A percentile compares a stretch with the other conserved stretches of the same genome.
Conservation (phyloP, 140 eudicot species). For the Eryngium alpinum region DNA sequence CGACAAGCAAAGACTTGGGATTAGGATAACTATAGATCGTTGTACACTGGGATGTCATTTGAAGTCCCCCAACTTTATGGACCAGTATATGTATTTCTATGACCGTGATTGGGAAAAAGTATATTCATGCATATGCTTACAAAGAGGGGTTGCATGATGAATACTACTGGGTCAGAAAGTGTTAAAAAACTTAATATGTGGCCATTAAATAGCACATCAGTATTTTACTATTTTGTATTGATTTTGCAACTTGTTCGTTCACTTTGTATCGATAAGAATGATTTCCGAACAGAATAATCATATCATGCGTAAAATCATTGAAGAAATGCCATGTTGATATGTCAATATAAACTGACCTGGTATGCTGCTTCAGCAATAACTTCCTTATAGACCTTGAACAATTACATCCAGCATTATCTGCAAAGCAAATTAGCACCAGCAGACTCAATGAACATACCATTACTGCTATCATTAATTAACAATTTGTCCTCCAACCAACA, state of each 20-base stretch:
- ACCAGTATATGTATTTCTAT: neutral
- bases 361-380: neutral
- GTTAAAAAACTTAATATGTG: neutral
- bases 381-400: neutral
- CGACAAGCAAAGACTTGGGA: neutral
- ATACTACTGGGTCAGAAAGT: neutral
- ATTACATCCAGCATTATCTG: neutral
- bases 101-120: neutral
- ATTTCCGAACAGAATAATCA: neutral
- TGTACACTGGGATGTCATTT: neutral
- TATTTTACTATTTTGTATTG: neutral
- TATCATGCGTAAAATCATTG: neutral
- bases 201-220: conserved; percentile 6
- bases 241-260: neutral
- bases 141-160: neutral
- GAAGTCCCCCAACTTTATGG: neutral
- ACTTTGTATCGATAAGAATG: neutral
- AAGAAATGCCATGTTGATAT: neutral
- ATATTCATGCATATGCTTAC: neutral
- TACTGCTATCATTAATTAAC: neutral
- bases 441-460: neutral
- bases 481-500: neutral
- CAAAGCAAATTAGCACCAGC: neutral
- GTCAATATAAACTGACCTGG: neutral
- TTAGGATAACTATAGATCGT: neutral